Conservation (phyloP, 2,329 filamentous ascomycete genomes). For the Aureobasidium vineae region DNA sequence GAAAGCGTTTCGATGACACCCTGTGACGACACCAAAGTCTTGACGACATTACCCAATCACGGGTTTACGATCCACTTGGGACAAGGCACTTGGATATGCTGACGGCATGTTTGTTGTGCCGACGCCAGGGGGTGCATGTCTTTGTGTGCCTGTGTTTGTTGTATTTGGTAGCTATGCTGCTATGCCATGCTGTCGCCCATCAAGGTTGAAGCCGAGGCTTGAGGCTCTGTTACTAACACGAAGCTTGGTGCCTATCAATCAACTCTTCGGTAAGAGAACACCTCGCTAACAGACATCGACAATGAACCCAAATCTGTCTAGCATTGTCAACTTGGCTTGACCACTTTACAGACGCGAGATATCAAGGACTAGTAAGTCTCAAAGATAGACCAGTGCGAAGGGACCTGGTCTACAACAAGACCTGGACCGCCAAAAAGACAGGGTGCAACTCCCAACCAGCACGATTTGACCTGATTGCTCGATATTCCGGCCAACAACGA, state of each 20-base stretch:
- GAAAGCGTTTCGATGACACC: constrained; percentile 1
- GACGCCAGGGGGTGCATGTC: not conserved
- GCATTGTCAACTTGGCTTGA: not conserved
- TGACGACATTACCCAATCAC: constrained; percentile 16
- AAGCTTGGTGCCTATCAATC: not conserved
- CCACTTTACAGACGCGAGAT: not conserved
- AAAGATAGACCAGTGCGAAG: not conserved
- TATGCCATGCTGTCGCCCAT: constrained; percentile 7
- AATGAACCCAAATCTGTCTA: not conserved
- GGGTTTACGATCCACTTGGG: not conserved
- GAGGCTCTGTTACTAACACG: constrained; percentile 1
- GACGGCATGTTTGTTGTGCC: constrained; percentile 15
- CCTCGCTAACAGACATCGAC: not conserved
- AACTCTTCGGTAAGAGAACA: not conserved
- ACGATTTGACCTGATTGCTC: not conserved
- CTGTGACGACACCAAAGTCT: constrained; percentile 17
- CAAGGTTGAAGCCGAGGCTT: constrained; percentile 14
- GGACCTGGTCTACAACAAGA: not conserved
- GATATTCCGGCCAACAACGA: not conserved
- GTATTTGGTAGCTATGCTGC: not conserved
- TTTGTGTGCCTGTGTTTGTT: not conserved
- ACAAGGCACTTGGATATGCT: not conserved
- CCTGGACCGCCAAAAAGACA: not conserved
- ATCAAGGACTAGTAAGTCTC: not conserved
- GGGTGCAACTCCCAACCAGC: not conserved